Percentiles rank a stretch among this genome's conserved stretches.
Conservation (phyloP, 306 rosid species). For the Gastrolobium bilobum region DNA sequence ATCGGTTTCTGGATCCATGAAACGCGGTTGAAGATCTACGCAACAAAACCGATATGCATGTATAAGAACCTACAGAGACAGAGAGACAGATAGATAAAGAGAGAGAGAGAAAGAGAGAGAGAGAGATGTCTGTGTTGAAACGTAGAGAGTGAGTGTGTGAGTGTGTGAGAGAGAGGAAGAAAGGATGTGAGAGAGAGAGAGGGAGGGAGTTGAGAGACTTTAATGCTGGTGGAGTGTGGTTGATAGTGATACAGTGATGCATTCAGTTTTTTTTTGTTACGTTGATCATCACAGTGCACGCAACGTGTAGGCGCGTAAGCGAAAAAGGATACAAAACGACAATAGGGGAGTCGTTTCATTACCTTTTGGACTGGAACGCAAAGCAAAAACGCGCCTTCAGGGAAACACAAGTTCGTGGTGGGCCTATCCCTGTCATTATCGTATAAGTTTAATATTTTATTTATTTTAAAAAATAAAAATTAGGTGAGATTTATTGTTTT, state of each 20-base stretch:
- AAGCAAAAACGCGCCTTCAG: constrained; percentile 1
- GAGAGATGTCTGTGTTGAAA: background rate
- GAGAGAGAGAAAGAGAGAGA: constrained; percentile 6
- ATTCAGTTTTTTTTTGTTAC: constrained; percentile 8
- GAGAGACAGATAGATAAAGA: background rate
- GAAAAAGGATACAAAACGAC: constrained; percentile 29
- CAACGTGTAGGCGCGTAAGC: constrained; percentile 34
- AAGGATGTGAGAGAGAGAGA: background rate
- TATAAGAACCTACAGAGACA: constrained; percentile 3
- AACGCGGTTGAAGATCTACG: constrained; percentile 74
- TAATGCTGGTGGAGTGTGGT: constrained; percentile 48
- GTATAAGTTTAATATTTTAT: background rate
- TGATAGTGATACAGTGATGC: constrained; percentile 44
- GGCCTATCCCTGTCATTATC: background rate
- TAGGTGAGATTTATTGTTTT: background rate
- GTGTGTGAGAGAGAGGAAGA: background rate
- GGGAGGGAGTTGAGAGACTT: constrained; percentile 39
- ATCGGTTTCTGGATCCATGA: constrained; percentile 75
- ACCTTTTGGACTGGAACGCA: background rate
- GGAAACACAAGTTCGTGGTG: constrained; percentile 24
- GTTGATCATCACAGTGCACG: constrained; percentile 50
- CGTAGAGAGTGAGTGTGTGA: background rate
- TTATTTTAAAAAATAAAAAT: background rate
- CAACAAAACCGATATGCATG: background rate
- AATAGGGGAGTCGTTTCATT: constrained; percentile 31